Percentiles rank a stretch among this genome's conserved stretches.
These are phyloP conservation scores for Ogataea hybrid DNA, from an alignment of 1,139 yeast species.

Conservation along the genomic window DNA sequence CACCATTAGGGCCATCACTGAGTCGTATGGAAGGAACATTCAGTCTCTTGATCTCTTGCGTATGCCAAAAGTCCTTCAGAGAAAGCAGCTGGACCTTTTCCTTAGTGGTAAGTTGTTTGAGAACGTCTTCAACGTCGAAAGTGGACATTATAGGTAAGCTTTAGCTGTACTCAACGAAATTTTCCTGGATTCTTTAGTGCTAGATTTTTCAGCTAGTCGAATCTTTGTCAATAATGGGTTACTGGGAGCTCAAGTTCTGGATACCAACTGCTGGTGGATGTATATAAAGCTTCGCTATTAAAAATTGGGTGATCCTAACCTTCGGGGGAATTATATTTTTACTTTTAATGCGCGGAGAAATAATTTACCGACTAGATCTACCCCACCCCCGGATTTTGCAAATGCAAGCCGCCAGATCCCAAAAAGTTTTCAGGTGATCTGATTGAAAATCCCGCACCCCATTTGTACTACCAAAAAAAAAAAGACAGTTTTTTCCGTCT, in stretches of 20 bases:
- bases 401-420: not conserved
- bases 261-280: not conserved
- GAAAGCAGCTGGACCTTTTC: conserved; percentile 51
- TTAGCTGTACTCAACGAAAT: not conserved
- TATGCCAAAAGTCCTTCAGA: conserved; percentile 58
- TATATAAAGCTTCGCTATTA: not conserved
- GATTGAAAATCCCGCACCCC: not conserved
- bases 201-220: not conserved
- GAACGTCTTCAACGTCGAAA: conserved; percentile 42
- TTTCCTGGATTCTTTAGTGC: not conserved
- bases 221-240: not conserved
- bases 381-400: not conserved
- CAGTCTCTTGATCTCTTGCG: conserved; percentile 46
- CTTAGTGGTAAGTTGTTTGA: conserved; percentile 42
- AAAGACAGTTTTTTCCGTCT: not conserved
- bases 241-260: not conserved
- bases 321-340: not conserved
- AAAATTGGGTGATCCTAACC: conserved; percentile 21
- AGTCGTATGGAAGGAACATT: conserved; percentile 32
- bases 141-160: not conserved
- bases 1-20: conserved; percentile 55
- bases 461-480: not conserved
- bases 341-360: not conserved
- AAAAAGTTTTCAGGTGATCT: not conserved
- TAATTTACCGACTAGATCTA: not conserved